These are phyloP conservation scores for Neonectria hederae DNA, from an alignment of 2,329 filamentous ascomycete genomes.

Conservation along the genomic window DNA sequence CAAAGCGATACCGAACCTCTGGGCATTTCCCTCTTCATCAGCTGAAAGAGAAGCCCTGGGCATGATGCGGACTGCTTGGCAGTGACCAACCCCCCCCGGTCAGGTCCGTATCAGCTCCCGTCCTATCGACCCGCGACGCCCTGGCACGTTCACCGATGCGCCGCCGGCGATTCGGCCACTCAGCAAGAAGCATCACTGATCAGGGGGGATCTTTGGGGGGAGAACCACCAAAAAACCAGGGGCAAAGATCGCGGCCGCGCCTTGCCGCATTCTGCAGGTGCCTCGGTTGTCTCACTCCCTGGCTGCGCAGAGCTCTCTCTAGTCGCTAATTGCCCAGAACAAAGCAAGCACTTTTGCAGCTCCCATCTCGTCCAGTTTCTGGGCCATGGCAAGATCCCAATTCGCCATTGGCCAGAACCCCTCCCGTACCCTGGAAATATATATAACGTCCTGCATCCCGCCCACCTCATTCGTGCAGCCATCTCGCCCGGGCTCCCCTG, in stretches of 20 bases:
- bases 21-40: not conserved
- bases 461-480: conserved; percentile 1
- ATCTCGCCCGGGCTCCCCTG: not conserved
- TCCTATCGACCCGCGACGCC: conserved; percentile 39
- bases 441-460: conserved; percentile 1
- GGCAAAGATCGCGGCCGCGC: conserved; percentile 3
- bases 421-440: conserved; percentile 1
- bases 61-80: not conserved
- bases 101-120: conserved; percentile 6
- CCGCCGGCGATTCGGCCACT: conserved; percentile 28
- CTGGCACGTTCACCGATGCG: conserved; percentile 42
- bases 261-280: conserved; percentile 23
- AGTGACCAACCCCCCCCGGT: not conserved
- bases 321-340: no score
- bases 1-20: conserved; percentile 18
- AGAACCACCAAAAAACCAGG: not conserved
- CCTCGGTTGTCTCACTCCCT: not conserved
- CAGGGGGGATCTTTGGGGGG: not conserved
- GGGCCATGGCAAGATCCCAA: not conserved
- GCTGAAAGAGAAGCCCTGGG: not conserved
- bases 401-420: not conserved
- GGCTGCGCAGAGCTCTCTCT: not conserved
- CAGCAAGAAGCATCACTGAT: not conserved
- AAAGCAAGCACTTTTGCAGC: not conserved
- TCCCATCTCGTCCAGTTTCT: not conserved